phyloP scores from a whole-genome alignment of 2,329 filamentous ascomycete species.

The Magnaporthiopsis incrustans region DNA sequence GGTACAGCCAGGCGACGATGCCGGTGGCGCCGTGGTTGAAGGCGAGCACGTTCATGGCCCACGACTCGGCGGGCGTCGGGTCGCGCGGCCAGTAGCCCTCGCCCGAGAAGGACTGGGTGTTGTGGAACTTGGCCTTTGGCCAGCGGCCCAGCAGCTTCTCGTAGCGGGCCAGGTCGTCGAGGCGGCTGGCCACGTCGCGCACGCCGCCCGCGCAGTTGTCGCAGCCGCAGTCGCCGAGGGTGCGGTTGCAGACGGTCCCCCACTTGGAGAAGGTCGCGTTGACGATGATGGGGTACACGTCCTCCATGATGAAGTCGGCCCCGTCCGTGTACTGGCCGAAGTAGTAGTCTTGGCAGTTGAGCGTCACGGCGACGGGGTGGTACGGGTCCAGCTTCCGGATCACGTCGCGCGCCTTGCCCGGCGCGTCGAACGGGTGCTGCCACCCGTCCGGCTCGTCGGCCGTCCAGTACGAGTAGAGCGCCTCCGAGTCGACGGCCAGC shows the following conservation, averaged over 20 bases:
- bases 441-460: constrained; percentile 26
- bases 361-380: constrained; percentile 49
- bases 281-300: constrained; percentile 52
- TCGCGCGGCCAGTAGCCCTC: constrained; percentile 40
- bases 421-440: constrained; percentile 5
- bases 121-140: constrained; percentile 34
- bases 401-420: constrained; percentile 17
- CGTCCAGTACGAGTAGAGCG: constrained; percentile 17
- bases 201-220: constrained; percentile 49
- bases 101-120: constrained; percentile 39
- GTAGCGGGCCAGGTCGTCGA: constrained; percentile 30
- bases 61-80: constrained; percentile 33
- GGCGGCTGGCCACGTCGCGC: constrained; percentile 37
- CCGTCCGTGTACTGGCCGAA: constrained; percentile 45
- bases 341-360: constrained; percentile 57
- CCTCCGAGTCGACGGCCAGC: constrained; percentile 3
- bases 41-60: constrained; percentile 35
- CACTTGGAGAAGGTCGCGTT: constrained; percentile 47
- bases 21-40: constrained; percentile 37
- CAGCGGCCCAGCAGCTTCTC: constrained; percentile 33
- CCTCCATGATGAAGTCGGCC: constrained; percentile 51
- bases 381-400: constrained; percentile 48
- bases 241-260: constrained; percentile 47
- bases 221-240: constrained; percentile 56
- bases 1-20: constrained; percentile 38